phyloP scores from a whole-genome alignment of 2,329 filamentous ascomycete species.

The Cercospora sp. region DNA sequence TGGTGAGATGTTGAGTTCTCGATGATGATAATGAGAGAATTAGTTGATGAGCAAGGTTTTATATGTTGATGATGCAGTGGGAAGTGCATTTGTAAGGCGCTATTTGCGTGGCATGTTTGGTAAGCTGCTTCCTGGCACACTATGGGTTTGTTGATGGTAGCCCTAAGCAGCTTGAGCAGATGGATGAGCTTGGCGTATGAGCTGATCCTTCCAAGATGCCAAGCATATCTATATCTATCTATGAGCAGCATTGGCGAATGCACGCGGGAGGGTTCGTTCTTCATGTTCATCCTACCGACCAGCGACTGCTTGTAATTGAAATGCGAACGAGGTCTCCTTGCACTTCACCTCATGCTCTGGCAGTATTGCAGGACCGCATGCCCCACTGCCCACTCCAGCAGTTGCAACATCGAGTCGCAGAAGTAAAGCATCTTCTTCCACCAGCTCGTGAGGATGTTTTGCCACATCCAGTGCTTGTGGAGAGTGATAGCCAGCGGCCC shows the following conservation, averaged over 20 bases:
- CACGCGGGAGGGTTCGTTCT: not conserved
- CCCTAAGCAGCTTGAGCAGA: not conserved
- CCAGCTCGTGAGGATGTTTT: slow-evolving; percentile 22
- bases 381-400: slow-evolving; percentile 14
- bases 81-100: not conserved
- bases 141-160: not conserved
- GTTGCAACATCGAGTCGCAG: slow-evolving; percentile 14
- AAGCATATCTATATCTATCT: not conserved
- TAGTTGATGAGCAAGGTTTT: not conserved
- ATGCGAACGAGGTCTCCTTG: slow-evolving; percentile 2
- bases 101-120: not conserved
- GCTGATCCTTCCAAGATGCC: not conserved
- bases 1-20: not conserved
- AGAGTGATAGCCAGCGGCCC: slow-evolving; percentile 20
- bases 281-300: not conserved
- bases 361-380: slow-evolving; percentile 15
- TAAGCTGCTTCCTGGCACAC: not conserved
- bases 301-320: slow-evolving; percentile 6
- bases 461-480: slow-evolving; percentile 20
- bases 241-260: not conserved
- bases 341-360: slow-evolving; percentile 13
- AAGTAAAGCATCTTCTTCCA: slow-evolving; percentile 15
- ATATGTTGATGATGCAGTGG: not conserved
- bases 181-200: not conserved
- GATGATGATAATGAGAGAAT: not conserved